These are phyloP conservation scores for Hordeum vulgare DNA, from an alignment of 176 grass and related monocot species.

Conservation along the genomic window DNA sequence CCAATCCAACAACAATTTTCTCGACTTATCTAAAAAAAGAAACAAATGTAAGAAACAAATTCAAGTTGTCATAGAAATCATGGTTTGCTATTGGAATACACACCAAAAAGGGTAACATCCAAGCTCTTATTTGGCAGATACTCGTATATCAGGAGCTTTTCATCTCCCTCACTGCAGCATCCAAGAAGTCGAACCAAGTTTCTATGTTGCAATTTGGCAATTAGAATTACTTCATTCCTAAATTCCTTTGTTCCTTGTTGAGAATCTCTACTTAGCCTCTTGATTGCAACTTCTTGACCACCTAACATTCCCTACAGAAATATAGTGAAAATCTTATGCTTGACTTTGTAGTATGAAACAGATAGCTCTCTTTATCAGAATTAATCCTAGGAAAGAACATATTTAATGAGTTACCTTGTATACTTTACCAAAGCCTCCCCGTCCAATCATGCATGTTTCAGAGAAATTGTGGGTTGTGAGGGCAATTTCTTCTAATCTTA, in stretches of 20 bases:
- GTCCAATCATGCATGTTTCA: constrained; percentile 19
- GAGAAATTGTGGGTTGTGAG: constrained; percentile 30
- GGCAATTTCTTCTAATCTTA: neutral
- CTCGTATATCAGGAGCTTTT: constrained; percentile 39
- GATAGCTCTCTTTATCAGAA: neutral
- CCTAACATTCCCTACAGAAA: constrained; percentile 13
- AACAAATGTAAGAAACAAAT: neutral
- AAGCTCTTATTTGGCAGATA: constrained; percentile 29
- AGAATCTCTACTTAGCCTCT: constrained; percentile 29
- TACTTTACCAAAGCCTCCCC: constrained; percentile 45
- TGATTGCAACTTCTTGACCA: constrained; percentile 31
- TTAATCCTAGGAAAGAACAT: neutral
- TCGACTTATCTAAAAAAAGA: neutral
- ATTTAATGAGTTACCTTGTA: constrained; percentile 34
- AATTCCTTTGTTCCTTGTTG: constrained; percentile 33
- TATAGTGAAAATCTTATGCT: neutral
- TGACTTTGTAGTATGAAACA: neutral
- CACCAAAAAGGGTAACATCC: constrained; percentile 29
- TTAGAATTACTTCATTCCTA: constrained; percentile 23
- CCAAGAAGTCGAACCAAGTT: constrained; percentile 32
- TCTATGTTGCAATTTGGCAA: constrained; percentile 34
- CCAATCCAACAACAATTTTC: constrained; percentile 23
- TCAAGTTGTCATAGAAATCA: neutral
- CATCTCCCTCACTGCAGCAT: constrained; percentile 24
- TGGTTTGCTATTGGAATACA: neutral